Evolutionary conservation across 495 filamentous ascomycete genomes (phyloP).

Genomic region (Beverwykella pulmonaria): DNA sequence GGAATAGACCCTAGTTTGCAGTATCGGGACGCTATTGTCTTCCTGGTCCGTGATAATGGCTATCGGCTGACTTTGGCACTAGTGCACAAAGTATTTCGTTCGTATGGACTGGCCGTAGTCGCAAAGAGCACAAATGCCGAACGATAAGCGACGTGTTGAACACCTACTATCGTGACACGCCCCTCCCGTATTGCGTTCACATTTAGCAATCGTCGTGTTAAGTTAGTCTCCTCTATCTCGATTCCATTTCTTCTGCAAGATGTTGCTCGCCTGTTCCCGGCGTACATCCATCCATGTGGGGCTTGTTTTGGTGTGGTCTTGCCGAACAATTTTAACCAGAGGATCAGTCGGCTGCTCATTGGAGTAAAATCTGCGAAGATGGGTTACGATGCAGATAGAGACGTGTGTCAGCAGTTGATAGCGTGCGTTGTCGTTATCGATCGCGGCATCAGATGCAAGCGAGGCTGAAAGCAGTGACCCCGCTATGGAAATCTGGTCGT

Average conservation of each 20-base stretch:
- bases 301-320: neutral
- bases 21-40: neutral
- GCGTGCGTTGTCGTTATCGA: neutral
- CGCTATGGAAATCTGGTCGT: neutral
- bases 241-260: neutral
- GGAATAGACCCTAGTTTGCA: constrained; percentile 1
- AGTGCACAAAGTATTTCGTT: neutral
- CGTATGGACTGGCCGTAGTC: neutral
- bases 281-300: neutral
- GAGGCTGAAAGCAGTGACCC: neutral
- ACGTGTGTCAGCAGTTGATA: constrained; percentile 11
- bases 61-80: neutral
- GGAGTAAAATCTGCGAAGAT: neutral
- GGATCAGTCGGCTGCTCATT: neutral
- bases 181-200: neutral
- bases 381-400: constrained; percentile 10
- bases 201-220: constrained; percentile 16
- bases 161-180: neutral
- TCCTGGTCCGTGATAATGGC: neutral
- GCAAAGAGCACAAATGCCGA: neutral
- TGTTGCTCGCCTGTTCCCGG: constrained; percentile 12
- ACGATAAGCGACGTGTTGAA: neutral
- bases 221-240: constrained; percentile 1
- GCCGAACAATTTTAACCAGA: neutral
- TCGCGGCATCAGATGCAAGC: neutral